Conservation (phyloP, 176 grass and related monocot genomes). For the Oryza punctata region DNA sequence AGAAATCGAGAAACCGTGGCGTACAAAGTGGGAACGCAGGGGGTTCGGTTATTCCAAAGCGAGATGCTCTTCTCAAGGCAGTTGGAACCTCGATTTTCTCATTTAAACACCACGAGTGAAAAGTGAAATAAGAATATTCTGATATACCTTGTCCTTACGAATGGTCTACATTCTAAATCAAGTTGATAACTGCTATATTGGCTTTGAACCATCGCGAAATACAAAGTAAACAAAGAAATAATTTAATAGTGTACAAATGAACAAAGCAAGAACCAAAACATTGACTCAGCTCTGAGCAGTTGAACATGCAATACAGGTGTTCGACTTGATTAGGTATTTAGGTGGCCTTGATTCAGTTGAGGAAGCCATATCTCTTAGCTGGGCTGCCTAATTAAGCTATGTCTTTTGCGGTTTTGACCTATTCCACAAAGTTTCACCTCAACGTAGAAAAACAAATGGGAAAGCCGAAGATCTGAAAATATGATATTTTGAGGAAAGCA, state of each 20-base stretch:
- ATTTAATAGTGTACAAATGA: background rate
- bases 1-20: background rate
- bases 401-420: background rate
- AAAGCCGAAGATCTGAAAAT: too few relatives aligned
- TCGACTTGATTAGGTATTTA: background rate
- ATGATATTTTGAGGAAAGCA: too few relatives aligned
- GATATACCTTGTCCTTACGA: background rate
- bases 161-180: background rate
- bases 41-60: background rate
- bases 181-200: background rate
- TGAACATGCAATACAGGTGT: background rate
- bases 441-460: background rate
- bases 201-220: background rate
- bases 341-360: background rate
- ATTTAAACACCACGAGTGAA: background rate
- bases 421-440: background rate
- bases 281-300: background rate
- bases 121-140: background rate
- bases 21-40: constrained; percentile 10
- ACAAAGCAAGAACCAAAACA: background rate
- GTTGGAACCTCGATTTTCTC: background rate
- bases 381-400: background rate
- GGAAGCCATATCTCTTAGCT: background rate
- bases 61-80: constrained; percentile 13
- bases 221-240: background rate